Percentiles rank a stretch among this genome's conserved stretches.
Conservation (phyloP, 1,284 basidiomycete genomes). For the Leccinum angustisporum region DNA sequence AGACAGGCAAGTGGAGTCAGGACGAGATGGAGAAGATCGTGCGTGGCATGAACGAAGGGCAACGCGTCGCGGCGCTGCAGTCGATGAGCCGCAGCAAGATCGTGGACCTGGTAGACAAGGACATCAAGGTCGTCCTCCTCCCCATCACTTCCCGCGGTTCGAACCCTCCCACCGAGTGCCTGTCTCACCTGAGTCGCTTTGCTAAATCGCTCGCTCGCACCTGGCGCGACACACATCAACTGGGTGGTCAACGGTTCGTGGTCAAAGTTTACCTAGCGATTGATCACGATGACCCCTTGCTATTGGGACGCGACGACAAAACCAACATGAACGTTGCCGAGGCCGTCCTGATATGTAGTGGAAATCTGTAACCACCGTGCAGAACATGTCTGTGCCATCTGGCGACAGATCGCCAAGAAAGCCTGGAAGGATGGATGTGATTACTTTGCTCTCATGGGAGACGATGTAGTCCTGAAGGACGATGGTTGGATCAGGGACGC, state of each 20-base stretch:
- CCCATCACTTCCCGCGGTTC: conserved; percentile 56
- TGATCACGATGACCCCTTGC: conserved; percentile 48
- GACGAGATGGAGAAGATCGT: conserved; percentile 35
- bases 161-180: conserved; percentile 36
- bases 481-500: conserved; percentile 51
- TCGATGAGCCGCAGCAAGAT: conserved; percentile 36
- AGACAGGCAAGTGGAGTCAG: conserved; percentile 49
- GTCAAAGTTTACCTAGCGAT: conserved; percentile 53
- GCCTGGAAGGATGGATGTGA: conserved; percentile 52
- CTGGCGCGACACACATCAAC: conserved; percentile 40
- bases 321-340: conserved; percentile 37
- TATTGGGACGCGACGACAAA: conserved; percentile 26
- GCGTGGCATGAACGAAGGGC: conserved; percentile 5
- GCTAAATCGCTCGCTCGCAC: conserved; percentile 45
- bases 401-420: conserved; percentile 47
- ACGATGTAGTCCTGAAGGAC: conserved; percentile 51
- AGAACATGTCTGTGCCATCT: conserved; percentile 54
- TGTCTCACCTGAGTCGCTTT: conserved; percentile 44
- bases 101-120: conserved; percentile 38
- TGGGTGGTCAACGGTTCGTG: conserved; percentile 36
- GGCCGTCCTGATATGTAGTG: conserved; percentile 29
- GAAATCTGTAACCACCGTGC: conserved; percentile 23
- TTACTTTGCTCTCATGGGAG: conserved; percentile 56
- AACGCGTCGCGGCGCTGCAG: conserved; percentile 19
- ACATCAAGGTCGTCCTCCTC: conserved; percentile 51